Evolutionary conservation across 495 filamentous ascomycete genomes (phyloP), one percentile per base, ranked within the genome.

Genomic region (Lasiosphaeris hirsuta): DNA sequence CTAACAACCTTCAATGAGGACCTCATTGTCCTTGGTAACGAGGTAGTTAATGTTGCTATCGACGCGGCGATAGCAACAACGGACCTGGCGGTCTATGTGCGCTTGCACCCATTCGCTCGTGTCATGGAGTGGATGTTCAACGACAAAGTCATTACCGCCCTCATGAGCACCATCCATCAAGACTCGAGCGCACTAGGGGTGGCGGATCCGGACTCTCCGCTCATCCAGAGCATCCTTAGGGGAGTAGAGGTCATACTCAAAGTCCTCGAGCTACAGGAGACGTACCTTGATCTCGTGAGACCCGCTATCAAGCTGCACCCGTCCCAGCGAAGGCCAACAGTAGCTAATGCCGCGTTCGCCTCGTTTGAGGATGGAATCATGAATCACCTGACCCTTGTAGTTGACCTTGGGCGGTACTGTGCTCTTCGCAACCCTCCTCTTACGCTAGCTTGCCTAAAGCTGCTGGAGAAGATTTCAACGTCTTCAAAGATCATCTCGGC

Each of bases 51-150:
- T 51, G 71, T 92, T 9, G 68, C 81, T 19, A 83, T 95, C 6
- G 92, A 97, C 70, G 63, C 78, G 13, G 83, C 85, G 6, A 86
- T 93, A 57, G 78, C 83, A 42, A 75, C 88, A 34, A 86, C 85
- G 3, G 86, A 85, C 15, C 72, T 97, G 23, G 78, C 83, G 45
- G 78, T 78, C 13, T 99, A 99, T 63, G 81, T 90, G 54, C 82
- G 85, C 6, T 79, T 96, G 19, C 94, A 99, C 72, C 91, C 94
- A 8, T 97, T 96, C 63, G 84, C 88, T 15, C 84, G 94, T 38
- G 89, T 92, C 18, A 94, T 96, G 84, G 95, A 97, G 69, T 97
- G 95, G 90, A 80, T 97, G 69, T 96, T 96, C 67, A 96, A 96
- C 63, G 90, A 94, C 61, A 90, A 89, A 59, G 90, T 96, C 19